Conservation (phyloP, 2,329 filamentous ascomycete species). For the Diaporthe ampelina region DNA sequence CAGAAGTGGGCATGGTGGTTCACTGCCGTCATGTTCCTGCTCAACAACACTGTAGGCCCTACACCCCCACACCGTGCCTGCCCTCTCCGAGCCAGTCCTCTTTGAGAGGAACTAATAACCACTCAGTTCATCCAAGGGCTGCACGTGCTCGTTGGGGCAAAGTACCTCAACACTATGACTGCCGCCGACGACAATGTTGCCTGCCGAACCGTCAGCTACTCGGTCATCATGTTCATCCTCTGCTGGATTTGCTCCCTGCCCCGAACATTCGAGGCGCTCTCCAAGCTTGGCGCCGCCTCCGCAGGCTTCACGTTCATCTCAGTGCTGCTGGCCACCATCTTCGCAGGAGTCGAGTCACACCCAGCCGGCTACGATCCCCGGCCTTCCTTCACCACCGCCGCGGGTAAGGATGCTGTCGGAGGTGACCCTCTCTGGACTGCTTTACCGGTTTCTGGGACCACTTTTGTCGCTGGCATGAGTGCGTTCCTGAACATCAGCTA, state of each 20-base stretch:
- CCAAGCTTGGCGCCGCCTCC: slow-evolving; percentile 83
- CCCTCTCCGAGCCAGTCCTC: neutral
- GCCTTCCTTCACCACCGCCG: slow-evolving; percentile 52
- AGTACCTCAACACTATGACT: slow-evolving; percentile 92
- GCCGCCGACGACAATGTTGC: slow-evolving; percentile 71
- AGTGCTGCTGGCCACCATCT: slow-evolving; percentile 86
- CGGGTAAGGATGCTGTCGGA: slow-evolving; percentile 49
- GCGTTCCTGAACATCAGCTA: slow-evolving; percentile 97
- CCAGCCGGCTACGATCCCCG: slow-evolving; percentile 76
- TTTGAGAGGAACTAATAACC: neutral
- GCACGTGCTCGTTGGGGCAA: slow-evolving; percentile 86
- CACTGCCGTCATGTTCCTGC: slow-evolving; percentile 86
- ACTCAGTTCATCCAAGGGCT: slow-evolving; percentile 62
- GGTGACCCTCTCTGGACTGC: slow-evolving; percentile 79
- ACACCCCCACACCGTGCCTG: no score
- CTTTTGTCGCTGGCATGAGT: slow-evolving; percentile 85
- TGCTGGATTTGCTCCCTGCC: slow-evolving; percentile 87
- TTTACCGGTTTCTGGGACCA: slow-evolving; percentile 77
- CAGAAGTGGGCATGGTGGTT: slow-evolving; percentile 79
- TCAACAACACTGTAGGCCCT: slow-evolving; percentile 81
- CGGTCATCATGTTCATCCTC: slow-evolving; percentile 79
- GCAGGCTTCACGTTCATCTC: slow-evolving; percentile 93
- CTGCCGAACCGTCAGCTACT: slow-evolving; percentile 85
- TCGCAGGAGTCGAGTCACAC: slow-evolving; percentile 81
- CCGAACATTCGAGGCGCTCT: slow-evolving; percentile 85